Evolutionary conservation across 106 monocot species (phyloP), one percentile per base, ranked within the genome.

Genomic region (Acanthochlamys bracteata): DNA sequence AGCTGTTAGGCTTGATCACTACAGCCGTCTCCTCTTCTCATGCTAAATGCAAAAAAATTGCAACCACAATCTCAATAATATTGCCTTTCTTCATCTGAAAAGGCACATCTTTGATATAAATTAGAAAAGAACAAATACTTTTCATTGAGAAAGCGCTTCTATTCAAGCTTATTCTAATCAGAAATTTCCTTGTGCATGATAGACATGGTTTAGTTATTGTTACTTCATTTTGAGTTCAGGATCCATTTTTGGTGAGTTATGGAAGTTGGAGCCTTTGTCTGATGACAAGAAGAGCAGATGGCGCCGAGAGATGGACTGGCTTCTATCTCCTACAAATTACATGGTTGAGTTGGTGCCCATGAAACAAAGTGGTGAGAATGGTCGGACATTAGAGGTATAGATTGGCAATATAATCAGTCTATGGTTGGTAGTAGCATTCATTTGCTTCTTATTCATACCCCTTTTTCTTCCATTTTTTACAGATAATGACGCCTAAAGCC

Each of bases 281-380:
- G 79, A 74, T n/a, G 91, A 83, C 52, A 88, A 70, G 79, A 98
- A 98, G 70, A 63, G 61, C 61, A 88, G 74, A 63, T 98, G 98
- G 98, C 45, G 69, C 10, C 81, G 74, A 55, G 98, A 98, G 74
- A 92, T 98, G 85, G 88, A 88, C 49, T 98, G 92, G 98, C 62
- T 98, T 19, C 85, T 98, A 7, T 98, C 83, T 23, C 92, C 92
- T 43, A 83, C 98, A 1, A 89, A 75, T 66, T 83, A 89, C 64
- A 98, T 98, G 88, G 88, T 92, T 41, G 98, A 98, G 68, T 70
- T 98, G 25, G 98, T 98, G 51, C 92, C 98, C 63, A 76, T 81
- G 74, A 75, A 81, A 75, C 98, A 98, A 76, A 88, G 47, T 57
- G 80, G 85, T 0, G 76, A 69, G 39, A 83, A 88, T 81, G 98